These are phyloP conservation scores for Xylaria sp. DNA, from an alignment of 2,329 filamentous ascomycete species.

Conservation along the genomic window DNA sequence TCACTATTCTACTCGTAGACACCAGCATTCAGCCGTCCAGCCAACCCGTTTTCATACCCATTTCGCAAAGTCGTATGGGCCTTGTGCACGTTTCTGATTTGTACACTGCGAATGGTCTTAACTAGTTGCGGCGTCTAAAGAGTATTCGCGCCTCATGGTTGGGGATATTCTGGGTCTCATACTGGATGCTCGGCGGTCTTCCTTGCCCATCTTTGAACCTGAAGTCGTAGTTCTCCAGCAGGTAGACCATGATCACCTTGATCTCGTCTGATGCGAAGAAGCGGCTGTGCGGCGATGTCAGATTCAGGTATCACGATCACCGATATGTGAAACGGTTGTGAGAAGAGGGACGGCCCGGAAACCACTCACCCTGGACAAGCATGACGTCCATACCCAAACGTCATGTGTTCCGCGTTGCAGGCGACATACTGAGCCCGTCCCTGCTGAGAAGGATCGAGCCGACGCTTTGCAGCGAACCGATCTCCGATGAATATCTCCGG, in stretches of 20 bases:
- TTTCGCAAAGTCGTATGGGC: too few species aligned
- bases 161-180: conserved; percentile 7
- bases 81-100: too few species aligned
- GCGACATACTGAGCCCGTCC: background rate
- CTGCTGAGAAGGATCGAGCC: background rate
- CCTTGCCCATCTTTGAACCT: background rate
- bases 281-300: background rate
- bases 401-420: background rate
- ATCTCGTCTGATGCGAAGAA: background rate
- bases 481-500: conserved; percentile 6
- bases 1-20: too few species aligned
- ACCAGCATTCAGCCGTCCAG: too few species aligned
- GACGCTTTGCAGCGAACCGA: background rate
- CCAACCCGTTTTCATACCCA: too few species aligned
- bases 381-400: background rate
- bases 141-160: background rate
- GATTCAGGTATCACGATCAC: background rate
- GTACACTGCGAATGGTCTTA: too few species aligned
- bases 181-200: background rate
- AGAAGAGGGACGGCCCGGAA: background rate
- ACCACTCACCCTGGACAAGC: background rate
- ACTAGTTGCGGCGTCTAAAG: background rate
- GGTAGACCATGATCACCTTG: conserved; percentile 4
- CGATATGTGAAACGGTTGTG: background rate
- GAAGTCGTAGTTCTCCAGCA: conserved; percentile 4